These are phyloP conservation scores for Ramularia collo-cygni DNA, from an alignment of 2,329 filamentous ascomycete species.

Conservation along the genomic window DNA sequence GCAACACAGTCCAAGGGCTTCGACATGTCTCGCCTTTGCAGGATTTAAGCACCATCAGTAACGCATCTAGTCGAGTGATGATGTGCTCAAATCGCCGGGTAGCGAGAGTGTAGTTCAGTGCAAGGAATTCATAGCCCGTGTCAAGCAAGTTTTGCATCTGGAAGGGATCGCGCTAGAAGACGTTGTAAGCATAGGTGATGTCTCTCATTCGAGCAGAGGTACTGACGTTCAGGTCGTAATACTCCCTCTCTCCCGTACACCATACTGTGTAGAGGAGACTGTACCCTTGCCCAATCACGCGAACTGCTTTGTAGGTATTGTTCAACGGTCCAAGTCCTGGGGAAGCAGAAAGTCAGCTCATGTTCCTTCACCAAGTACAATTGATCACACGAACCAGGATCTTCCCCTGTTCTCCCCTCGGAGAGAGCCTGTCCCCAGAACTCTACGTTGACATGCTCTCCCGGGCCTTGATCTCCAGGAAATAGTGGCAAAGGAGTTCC, in stretches of 20 bases:
- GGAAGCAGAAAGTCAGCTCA: slow-evolving; percentile 8
- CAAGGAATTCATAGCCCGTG: background rate
- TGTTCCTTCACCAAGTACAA: background rate
- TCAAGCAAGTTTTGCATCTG: slow-evolving; percentile 29
- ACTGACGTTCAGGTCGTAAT: slow-evolving; percentile 53
- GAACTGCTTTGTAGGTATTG: slow-evolving; percentile 57
- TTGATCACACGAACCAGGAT: too few relatives aligned
- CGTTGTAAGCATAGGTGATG: too few relatives aligned
- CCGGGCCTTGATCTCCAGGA: slow-evolving; percentile 16
- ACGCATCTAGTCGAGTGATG: slow-evolving; percentile 16
- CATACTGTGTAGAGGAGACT: slow-evolving; percentile 59
- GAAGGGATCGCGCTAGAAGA: slow-evolving; percentile 4
- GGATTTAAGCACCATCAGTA: slow-evolving; percentile 21
- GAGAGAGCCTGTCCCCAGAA: slow-evolving; percentile 26
- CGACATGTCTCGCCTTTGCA: slow-evolving; percentile 18
- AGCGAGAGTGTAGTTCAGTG: background rate
- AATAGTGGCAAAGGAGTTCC: slow-evolving; percentile 47
- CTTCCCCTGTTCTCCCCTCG: background rate
- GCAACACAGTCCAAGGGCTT: slow-evolving; percentile 17
- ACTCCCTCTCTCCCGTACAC: slow-evolving; percentile 59
- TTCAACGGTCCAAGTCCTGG: slow-evolving; percentile 20
- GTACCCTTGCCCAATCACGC: slow-evolving; percentile 49
- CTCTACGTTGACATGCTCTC: slow-evolving; percentile 43
- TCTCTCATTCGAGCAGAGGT: too few relatives aligned
- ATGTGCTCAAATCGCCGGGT: background rate